phyloP scores from a whole-genome alignment of 345 rosid species.

The Arabidopsis thaliana region DNA sequence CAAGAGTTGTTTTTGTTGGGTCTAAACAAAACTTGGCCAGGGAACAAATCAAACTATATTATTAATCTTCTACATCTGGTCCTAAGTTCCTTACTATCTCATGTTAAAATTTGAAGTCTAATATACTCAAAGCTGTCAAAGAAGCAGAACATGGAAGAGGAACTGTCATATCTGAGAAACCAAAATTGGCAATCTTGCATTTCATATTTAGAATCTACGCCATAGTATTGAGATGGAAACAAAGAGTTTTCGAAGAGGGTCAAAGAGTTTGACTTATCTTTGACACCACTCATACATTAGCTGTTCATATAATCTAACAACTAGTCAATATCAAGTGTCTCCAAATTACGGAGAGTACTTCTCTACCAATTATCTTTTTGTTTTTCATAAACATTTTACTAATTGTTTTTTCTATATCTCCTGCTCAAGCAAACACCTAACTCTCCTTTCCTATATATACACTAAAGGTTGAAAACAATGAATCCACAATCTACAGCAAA shows the following conservation, averaged over 20 bases:
- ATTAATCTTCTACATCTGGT: slow-evolving; percentile 13
- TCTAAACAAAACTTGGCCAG: slow-evolving; percentile 22
- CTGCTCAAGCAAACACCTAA: slow-evolving; percentile 48
- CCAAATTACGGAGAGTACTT: slow-evolving; percentile 22
- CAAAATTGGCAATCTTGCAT: slow-evolving; percentile 7
- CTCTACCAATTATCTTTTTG: slow-evolving; percentile 31
- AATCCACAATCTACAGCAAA: slow-evolving; percentile 32
- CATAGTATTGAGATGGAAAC: slow-evolving; percentile 48
- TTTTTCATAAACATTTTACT: slow-evolving; percentile 15
- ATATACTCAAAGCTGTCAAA: slow-evolving; percentile 2
- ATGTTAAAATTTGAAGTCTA: slow-evolving; percentile 17
- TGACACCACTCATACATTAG: slow-evolving; percentile 70
- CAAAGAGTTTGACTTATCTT: slow-evolving; percentile 67
- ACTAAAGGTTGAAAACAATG: slow-evolving; percentile 33
- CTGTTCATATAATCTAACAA: slow-evolving; percentile 69
- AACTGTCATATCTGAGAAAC: slow-evolving; percentile 19
- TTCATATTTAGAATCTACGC: slow-evolving; percentile 25
- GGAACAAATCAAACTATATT: slow-evolving; percentile 3
- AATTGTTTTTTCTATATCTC: slow-evolving; percentile 22
- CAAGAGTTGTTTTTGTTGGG: neutral
- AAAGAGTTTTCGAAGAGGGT: slow-evolving; percentile 47
- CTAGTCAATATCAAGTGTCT: slow-evolving; percentile 43
- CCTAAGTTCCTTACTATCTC: slow-evolving; percentile 12
- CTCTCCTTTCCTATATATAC: slow-evolving; percentile 44
- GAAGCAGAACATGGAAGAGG: slow-evolving; percentile 4